Base-by-base conservation (phyloP, 441 rosid species). In the Mallotus repandus region DNA sequence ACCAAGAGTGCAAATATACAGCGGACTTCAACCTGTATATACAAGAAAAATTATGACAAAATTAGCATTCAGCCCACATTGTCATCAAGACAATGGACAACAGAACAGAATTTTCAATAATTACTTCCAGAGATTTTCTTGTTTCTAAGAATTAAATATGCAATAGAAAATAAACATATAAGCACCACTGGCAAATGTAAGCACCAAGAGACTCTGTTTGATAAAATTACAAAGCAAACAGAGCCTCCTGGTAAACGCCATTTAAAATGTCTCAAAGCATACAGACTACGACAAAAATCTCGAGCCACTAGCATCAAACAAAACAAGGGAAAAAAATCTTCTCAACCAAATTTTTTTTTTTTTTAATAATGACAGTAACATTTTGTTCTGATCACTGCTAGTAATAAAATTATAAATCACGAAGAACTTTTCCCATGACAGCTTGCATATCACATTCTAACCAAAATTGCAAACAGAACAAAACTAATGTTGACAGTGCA, bases 11-110 rank as follows among this genome's bases (percentile, higher is more conserved):
- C 25, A 66, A 64, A 5, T 7, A 56, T 57, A 9, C 35, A 45
- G 48, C 32, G 35, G 14, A 16, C 55, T 29, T 19, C 71, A 74
- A 35, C 76, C 77, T 66, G 72, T 45, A 74, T 25, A 25, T 25
- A 19, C 35, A 59, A 32, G 52, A 3, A 49, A 9, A 58, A 66
- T 54, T 38, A 15, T 35, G 7, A 43, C 15, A 46, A 22, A 46
- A 29, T 25, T 29, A 59, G 65, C 46, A 70, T 13, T 43, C 43
- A 25, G 41, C 9, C 4, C 55, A 70, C 41, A 13, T 25, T 9
- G 14, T 16, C 8, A 8, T 25, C 22, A 58, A 11, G 63, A 56
- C 41, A 25, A 25, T 25, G 29, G 29, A 25, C 29, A 25, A 25
- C 57, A 21, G 18, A 48, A 13, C 49, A 48, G 35, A 49, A 22